Base-by-base conservation (phyloP, 768 basidiomycete species). In the Kwoniella shandongensis region DNA sequence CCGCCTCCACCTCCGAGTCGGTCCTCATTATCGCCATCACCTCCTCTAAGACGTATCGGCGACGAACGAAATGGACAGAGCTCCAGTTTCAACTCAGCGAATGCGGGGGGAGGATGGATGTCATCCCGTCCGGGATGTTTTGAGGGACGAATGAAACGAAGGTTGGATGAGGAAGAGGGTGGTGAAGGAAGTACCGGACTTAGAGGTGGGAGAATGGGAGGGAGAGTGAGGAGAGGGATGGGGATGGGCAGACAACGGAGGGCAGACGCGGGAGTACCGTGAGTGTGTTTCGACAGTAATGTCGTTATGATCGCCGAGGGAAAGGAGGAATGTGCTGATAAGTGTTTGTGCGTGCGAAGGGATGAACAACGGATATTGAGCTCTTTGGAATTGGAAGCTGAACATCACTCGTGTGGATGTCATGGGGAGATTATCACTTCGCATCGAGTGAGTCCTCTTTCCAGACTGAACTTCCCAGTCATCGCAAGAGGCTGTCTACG, bases 371-470 rank as follows among this genome's bases (percentile, higher is more conserved):
- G 42, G 13, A 44, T 54, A 35, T 26, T 58, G 20, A 58, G 49
- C 44, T 22, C 50, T 30, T 25, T 60, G 29, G 44, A 54, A 40
- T 26, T 49, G 20, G 40, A 53, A 13, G 52, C 38, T 4, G 53
- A 49, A 44, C 59, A 60, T 50, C 59, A 54, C 41, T 29, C 44
- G 4, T 60, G 65, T 44, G 46, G 44, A 30, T 66, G 65, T 48
- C 57, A 50, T 35, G 52, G 54, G 17, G 67, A 69, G 36, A 40
- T 53, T 13, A 62, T 69, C 32, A 65, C 44, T 11, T 57, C 61
- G 17, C 40, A 62, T 44, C 45, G 51, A 27, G 63, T 61, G 45
- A 27, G 58, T 29, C n/a, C n/a, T n/a, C n/a, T 3, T 30, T 6
- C 36, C 13, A 10, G 10, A n/a, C n/a, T n/a, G n/a, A n/a, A 44